A percentile compares a stretch with the other conserved stretches of the same genome.
phyloP scores from a whole-genome alignment of 768 basidiomycete species.

The Boletus pseudo-olivaceus region DNA sequence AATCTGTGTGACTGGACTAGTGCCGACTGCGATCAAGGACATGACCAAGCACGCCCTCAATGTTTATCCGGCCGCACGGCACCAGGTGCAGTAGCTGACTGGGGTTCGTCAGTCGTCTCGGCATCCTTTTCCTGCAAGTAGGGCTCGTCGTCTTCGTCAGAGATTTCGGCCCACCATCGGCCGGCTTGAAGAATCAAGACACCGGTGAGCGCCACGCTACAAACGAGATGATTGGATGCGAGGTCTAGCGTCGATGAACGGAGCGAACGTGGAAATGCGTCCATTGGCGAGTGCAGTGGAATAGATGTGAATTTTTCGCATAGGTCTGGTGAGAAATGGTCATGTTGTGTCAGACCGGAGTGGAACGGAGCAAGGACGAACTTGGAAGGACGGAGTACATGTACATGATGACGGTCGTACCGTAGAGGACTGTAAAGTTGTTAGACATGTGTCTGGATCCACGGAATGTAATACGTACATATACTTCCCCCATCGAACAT shows the following conservation, averaged over 20 bases:
- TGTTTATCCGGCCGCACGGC: conserved; percentile 5
- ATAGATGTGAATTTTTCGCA: conserved; percentile 55
- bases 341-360: conserved; percentile 3
- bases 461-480: conserved; percentile 47
- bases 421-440: conserved; percentile 63
- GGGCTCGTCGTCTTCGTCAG: conserved; percentile 55
- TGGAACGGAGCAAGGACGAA: conserved; percentile 35
- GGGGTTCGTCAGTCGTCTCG: conserved; percentile 14
- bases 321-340: conserved; percentile 42
- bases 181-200: conserved; percentile 80
- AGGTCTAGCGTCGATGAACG: conserved; percentile 69
- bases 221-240: conserved; percentile 80
- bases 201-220: conserved; percentile 86
- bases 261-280: conserved; percentile 61
- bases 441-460: neutral
- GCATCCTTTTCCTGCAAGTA: conserved; percentile 29
- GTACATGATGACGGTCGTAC: conserved; percentile 68
- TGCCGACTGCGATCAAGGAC: neutral
- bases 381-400: conserved; percentile 76
- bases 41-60: conserved; percentile 3
- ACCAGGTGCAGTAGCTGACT: conserved; percentile 1
- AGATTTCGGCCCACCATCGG: conserved; percentile 79
- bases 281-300: conserved; percentile 47
- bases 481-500: conserved; percentile 93
- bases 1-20: neutral